Evolutionary conservation across 2,329 filamentous ascomycete genomes (phyloP).

Genomic region (Blastomyces percursus): DNA sequence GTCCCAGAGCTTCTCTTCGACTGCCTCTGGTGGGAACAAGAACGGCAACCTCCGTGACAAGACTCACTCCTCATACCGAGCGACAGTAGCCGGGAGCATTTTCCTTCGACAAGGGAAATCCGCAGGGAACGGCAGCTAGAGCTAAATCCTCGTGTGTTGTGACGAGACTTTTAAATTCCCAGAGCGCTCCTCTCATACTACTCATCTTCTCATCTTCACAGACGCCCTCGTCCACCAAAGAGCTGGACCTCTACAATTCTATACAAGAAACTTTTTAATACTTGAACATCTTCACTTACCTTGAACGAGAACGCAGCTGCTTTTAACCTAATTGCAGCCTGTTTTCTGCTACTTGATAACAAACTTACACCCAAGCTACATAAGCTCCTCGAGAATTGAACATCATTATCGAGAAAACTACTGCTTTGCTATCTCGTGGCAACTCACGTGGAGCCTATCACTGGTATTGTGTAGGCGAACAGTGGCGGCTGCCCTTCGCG

Average conservation of each 20-base stretch:
- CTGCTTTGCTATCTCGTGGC: neutral
- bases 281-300: neutral
- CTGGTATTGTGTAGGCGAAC: constrained; percentile 5
- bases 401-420: neutral
- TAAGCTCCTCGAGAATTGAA: neutral
- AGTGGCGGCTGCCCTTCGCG: constrained; percentile 4
- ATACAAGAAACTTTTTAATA: neutral
- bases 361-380: neutral
- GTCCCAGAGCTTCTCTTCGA: neutral
- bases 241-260: neutral
- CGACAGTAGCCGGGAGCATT: neutral
- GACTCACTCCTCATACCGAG: neutral
- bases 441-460: constrained; percentile 5
- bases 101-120: neutral
- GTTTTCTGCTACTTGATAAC: neutral
- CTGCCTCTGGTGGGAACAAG: neutral
- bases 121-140: neutral
- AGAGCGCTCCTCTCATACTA: neutral
- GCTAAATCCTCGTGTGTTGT: neutral
- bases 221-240: neutral
- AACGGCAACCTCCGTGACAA: neutral
- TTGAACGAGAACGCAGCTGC: neutral
- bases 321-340: neutral
- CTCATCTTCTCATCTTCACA: neutral
- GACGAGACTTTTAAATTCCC: neutral